Evolutionary conservation across 1,284 basidiomycete genomes (phyloP).

Genomic region (Entoloma clypeatum): DNA sequence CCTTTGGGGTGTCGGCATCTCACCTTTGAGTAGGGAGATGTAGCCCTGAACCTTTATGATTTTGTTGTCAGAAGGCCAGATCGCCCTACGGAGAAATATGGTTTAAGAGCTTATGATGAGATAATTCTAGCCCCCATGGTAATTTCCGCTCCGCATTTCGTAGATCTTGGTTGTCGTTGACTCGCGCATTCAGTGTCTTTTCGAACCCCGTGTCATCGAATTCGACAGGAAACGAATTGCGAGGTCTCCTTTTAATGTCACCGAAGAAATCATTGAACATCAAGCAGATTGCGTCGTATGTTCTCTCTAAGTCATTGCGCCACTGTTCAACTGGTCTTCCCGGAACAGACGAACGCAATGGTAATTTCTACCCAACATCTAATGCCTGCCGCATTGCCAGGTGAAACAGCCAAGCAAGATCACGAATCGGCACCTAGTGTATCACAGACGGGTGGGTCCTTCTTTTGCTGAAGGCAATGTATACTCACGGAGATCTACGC

Average conservation of each 20-base stretch:
- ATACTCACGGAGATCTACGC: slow-evolving; percentile 6
- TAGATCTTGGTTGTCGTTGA: neutral
- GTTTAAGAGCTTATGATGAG: slow-evolving; percentile 92
- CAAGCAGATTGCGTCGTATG: slow-evolving; percentile 60
- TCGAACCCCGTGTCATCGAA: slow-evolving; percentile 89
- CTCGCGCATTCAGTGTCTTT: slow-evolving; percentile 63
- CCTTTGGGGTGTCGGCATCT: slow-evolving; percentile 4
- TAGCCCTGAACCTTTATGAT: slow-evolving; percentile 86
- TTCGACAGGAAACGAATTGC: slow-evolving; percentile 74
- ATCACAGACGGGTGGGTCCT: slow-evolving; percentile 15
- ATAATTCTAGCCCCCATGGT: slow-evolving; percentile 94
- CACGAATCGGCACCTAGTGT: slow-evolving; percentile 6
- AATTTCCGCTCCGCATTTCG: slow-evolving; percentile 19
- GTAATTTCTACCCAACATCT: slow-evolving; percentile 82
- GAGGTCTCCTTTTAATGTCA: slow-evolving; percentile 51
- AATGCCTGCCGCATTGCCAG: slow-evolving; percentile 37
- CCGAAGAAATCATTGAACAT: slow-evolving; percentile 71
- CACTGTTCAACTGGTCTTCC: neutral
- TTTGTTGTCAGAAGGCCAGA: slow-evolving; percentile 81
- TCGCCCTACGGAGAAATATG: slow-evolving; percentile 82
- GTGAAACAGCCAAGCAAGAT: slow-evolving; percentile 14
- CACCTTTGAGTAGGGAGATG: slow-evolving; percentile 59
- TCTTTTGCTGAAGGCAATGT: neutral
- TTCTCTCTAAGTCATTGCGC: slow-evolving; percentile 11
- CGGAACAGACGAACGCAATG: slow-evolving; percentile 76